These are phyloP conservation scores for Suillus sp. DNA, from an alignment of 768 basidiomycete genomes.

Conservation along the genomic window DNA sequence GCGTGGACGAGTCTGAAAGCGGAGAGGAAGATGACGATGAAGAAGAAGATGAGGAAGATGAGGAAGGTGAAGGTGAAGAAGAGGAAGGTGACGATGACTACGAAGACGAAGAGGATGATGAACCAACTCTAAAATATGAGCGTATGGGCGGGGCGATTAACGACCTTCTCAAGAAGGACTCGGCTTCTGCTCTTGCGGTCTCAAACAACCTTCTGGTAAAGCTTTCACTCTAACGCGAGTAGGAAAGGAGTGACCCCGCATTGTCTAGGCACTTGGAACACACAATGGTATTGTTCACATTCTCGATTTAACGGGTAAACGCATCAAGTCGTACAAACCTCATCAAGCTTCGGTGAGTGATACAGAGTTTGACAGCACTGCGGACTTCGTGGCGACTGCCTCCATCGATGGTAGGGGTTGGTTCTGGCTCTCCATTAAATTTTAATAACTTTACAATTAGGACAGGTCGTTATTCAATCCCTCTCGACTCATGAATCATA, in stretches of 20 bases:
- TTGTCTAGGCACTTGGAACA: conserved; percentile 79
- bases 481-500: conserved; percentile 78
- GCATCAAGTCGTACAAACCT: conserved; percentile 87
- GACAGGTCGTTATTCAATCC: conserved; percentile 89
- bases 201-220: conserved; percentile 72
- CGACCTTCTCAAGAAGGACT: conserved; percentile 85
- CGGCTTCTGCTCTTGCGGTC: conserved; percentile 80
- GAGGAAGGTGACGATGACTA: conserved; percentile 51
- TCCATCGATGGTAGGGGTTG: conserved; percentile 82
- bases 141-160: conserved; percentile 71
- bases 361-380: conserved; percentile 79
- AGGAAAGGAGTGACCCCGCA: conserved; percentile 2
- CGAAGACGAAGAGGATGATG: conserved; percentile 79
- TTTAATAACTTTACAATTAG: conserved; percentile 41
- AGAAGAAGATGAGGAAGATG: conserved; percentile 25
- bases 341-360: conserved; percentile 88
- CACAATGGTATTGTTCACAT: conserved; percentile 93
- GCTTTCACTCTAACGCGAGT: not conserved
- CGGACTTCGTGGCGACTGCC: conserved; percentile 89
- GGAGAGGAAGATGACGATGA: conserved; percentile 7
- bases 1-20: conserved; percentile 4
- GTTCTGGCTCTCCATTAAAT: not conserved
- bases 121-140: conserved; percentile 91
- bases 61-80: conserved; percentile 23
- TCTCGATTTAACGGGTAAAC: conserved; percentile 73